Percentiles rank a stretch among this genome's conserved stretches.
phyloP scores from a whole-genome alignment of 2,329 filamentous ascomycete genomes.

The Paraphaeosphaeria sporulosa region DNA sequence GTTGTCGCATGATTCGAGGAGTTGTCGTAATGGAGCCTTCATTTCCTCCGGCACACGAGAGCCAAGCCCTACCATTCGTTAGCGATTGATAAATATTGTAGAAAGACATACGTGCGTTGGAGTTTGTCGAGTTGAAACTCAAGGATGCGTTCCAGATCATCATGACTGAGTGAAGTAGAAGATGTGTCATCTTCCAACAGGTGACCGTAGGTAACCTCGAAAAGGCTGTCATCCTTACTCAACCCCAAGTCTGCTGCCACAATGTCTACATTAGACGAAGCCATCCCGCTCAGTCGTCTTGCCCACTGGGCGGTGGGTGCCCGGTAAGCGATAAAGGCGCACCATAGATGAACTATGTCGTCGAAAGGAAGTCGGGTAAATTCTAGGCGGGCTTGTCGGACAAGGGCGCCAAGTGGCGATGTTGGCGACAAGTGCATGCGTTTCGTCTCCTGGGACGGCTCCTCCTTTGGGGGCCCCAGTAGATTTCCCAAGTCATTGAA shows the following conservation, averaged over 20 bases:
- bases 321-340: constrained; percentile 80
- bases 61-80: constrained; percentile 67
- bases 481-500: constrained; percentile 68
- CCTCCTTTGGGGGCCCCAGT: constrained; percentile 58
- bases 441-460: constrained; percentile 32
- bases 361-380: constrained; percentile 82
- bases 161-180: constrained; percentile 67
- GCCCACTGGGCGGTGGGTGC: constrained; percentile 74
- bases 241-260: constrained; percentile 68
- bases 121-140: constrained; percentile 90
- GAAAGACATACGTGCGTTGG: constrained; percentile 67
- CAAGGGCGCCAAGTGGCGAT: constrained; percentile 82
- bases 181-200: constrained; percentile 52
- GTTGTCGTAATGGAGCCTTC: constrained; percentile 71
- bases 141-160: constrained; percentile 81
- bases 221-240: constrained; percentile 58
- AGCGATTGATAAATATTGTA: not conserved
- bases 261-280: constrained; percentile 59
- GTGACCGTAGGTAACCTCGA: constrained; percentile 60
- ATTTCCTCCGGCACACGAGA: constrained; percentile 79
- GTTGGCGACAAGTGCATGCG: constrained; percentile 71
- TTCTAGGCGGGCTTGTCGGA: constrained; percentile 79
- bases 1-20: constrained; percentile 72
- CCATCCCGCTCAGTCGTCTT: constrained; percentile 46
- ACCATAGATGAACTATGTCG: constrained; percentile 81